Evolutionary conservation across 2,329 filamentous ascomycete species (phyloP).

Genomic region (Diaporthe caulivora): DNA sequence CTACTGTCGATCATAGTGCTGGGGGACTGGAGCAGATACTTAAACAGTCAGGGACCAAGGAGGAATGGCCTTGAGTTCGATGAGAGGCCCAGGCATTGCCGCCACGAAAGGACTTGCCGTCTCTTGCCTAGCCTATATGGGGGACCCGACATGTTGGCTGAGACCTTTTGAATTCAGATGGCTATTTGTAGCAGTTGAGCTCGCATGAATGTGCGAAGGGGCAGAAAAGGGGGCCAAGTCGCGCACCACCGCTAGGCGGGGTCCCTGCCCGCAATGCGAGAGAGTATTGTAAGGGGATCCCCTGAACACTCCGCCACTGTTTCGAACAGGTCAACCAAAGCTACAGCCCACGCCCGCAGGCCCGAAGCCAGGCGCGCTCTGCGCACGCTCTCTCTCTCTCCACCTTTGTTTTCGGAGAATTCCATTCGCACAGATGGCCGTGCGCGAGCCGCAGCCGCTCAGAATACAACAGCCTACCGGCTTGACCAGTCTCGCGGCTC

Average conservation of each 20-base stretch:
- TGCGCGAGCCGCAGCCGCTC: not conserved
- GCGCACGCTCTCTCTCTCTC: not conserved
- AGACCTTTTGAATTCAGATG: not conserved
- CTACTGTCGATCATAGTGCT: not conserved
- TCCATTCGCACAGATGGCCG: not conserved
- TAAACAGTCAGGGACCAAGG: not conserved
- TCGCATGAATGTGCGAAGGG: conserved; percentile 17
- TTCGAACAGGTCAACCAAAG: conserved; percentile 1
- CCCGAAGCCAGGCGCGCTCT: not conserved
- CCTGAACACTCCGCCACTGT: conserved; percentile 19
- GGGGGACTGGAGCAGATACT: not conserved
- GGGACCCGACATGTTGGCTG: not conserved
- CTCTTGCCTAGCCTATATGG: not conserved
- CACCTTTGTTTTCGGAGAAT: conserved; percentile 6
- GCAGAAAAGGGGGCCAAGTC: conserved; percentile 2
- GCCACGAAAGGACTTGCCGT: not conserved
- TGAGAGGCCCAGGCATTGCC: not conserved
- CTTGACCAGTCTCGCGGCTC: not conserved
- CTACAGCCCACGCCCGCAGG: conserved; percentile 12
- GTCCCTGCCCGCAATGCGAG: conserved; percentile 7
- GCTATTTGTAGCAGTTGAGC: conserved; percentile 9
- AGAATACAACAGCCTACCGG: not conserved
- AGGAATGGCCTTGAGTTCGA: too few species aligned
- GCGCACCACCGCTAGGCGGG: conserved; percentile 10
- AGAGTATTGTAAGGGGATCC: conserved; percentile 7